phyloP scores from a whole-genome alignment of 352 stramenopile species.

The Detonula confervacea region DNA sequence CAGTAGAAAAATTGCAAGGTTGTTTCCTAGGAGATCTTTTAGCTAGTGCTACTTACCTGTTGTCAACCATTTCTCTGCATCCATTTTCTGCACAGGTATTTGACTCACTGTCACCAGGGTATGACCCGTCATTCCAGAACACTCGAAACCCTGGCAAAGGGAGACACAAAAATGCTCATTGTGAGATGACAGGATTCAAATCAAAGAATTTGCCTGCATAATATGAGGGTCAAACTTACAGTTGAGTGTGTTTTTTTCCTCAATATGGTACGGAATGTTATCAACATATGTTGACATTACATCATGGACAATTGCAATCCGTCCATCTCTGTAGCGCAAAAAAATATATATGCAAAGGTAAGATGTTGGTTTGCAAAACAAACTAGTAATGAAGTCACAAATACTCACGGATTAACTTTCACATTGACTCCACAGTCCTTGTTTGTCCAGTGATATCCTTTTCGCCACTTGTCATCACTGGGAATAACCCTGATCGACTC shows the following conservation, averaged over 20 bases:
- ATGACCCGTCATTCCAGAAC: conserved; percentile 54
- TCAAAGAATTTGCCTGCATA: conserved; percentile 1
- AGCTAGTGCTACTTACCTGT: conserved; percentile 25
- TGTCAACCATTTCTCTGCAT: conserved; percentile 37
- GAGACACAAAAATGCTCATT: not conserved
- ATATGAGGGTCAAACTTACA: conserved; percentile 21
- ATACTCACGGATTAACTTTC: conserved; percentile 64
- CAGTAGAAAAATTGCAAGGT: too few species aligned
- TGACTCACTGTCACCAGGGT: conserved; percentile 49
- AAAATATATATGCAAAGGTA: conserved; percentile 10
- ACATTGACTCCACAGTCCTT: conserved; percentile 61
- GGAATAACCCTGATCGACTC: conserved; percentile 15
- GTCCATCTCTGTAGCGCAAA: conserved; percentile 35
- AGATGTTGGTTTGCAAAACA: not conserved
- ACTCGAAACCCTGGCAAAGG: conserved; percentile 44
- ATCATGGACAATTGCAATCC: conserved; percentile 65
- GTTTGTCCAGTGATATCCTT: conserved; percentile 65
- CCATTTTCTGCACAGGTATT: conserved; percentile 53
- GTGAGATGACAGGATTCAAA: not conserved
- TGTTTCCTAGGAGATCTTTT: not conserved
- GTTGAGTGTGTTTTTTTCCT: conserved; percentile 58
- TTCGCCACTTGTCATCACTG: conserved; percentile 32
- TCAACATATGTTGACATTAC: conserved; percentile 27
- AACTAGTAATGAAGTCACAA: not conserved
- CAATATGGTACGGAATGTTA: conserved; percentile 43